Evolutionary conservation across 805 yeast genomes (phyloP), one percentile per base, ranked within the genome.

Genomic region (Cyberlindnera petersonii): DNA sequence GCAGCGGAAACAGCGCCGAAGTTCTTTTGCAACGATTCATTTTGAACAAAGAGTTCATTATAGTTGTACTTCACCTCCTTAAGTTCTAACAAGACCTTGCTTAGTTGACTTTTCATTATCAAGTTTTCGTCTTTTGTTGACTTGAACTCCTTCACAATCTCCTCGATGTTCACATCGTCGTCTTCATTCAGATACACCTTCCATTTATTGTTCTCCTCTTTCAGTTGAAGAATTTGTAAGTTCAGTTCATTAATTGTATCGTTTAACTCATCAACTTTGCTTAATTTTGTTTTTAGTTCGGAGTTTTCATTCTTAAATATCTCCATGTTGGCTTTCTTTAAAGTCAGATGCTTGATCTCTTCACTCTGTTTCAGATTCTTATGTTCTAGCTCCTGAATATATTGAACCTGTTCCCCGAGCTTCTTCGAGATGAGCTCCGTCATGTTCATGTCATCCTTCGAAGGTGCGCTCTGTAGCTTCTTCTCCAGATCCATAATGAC

Each of bases 271-370:
- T 72, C 74, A 31, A 72, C 53, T 9, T 52, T 47, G 3, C 50
- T 40, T 15, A 78, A 31, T 42, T 69, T 70, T 15, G 63, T 58
- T 17, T 58, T 53, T 24, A 80, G 55, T 0, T 70, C 49, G 0
- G 53, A 45, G 39, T 75, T 78, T 44, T 81, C 82, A 45, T 75
- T 81, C 47, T 71, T 74, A 24, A 81, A 59, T 9, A 81, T 52
- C 48, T 76, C 82, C 6, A 60, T 56, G 19, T 73, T 69, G 21
- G 60, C 57, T 43, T 74, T 64, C 42, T 68, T 66, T 43, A 72
- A 59, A 44, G 74, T 73, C 18, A 77, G 61, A 9, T 65, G 62
- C 44, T 70, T 69, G 40, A 82, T 66, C 27, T 75, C 71, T 43
- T 68, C 72, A 17, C 75, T 62, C 52, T 81, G 77, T 7, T 69